phyloP scores from a whole-genome alignment of 768 basidiomycete genomes.

The Rubroboletus pulcherrimus region DNA sequence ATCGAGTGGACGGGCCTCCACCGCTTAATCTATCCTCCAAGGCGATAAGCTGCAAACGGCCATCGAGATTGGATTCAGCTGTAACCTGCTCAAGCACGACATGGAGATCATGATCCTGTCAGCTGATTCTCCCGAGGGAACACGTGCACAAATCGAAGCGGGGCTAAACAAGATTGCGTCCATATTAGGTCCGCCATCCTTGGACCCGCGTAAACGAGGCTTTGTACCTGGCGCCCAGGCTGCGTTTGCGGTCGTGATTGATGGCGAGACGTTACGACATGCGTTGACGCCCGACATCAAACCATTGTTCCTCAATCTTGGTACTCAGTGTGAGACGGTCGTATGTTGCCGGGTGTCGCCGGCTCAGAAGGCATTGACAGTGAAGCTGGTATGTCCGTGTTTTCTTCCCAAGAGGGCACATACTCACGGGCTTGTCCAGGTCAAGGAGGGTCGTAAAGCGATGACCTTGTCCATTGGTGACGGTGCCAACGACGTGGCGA shows the following conservation, averaged over 20 bases:
- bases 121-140: slow-evolving; percentile 68
- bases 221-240: slow-evolving; percentile 63
- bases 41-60: slow-evolving; percentile 98
- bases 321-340: slow-evolving; percentile 95
- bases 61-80: slow-evolving; percentile 95
- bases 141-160: slow-evolving; percentile 85
- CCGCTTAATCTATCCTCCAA: slow-evolving; percentile 20
- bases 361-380: slow-evolving; percentile 96
- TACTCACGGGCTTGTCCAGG: slow-evolving; percentile 40
- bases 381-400: slow-evolving; percentile 66
- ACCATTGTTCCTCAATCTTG: slow-evolving; percentile 82
- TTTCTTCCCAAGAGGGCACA: not conserved
- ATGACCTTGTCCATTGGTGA: slow-evolving; percentile 98
- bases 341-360: slow-evolving; percentile 98
- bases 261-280: slow-evolving; percentile 86
- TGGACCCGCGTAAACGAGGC: slow-evolving; percentile 58
- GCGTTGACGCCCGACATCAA: slow-evolving; percentile 78
- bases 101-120: slow-evolving; percentile 99
- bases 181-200: slow-evolving; percentile 69
- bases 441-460: slow-evolving; percentile 92
- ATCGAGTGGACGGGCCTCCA: not conserved
- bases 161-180: slow-evolving; percentile 94
- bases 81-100: slow-evolving; percentile 88
- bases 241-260: slow-evolving; percentile 92
- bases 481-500: slow-evolving; percentile 96